Base-by-base conservation (phyloP, 176 grass and related monocot genomes). In the Juncus inflexus region DNA sequence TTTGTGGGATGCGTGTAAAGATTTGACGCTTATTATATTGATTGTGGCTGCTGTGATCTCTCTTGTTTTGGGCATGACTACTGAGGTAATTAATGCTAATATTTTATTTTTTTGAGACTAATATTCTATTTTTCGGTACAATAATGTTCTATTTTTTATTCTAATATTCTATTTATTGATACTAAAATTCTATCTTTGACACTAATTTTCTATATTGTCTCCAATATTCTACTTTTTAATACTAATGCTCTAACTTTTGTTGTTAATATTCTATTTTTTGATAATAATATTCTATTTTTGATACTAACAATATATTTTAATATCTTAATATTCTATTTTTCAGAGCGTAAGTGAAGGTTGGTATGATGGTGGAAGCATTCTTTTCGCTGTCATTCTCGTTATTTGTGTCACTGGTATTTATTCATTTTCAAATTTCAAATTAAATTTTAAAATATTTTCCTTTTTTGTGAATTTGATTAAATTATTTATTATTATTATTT, bases 301-400 rank as follows among this genome's bases (percentile, higher is more conserved):
- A n/a, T n/a, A n/a, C n/a, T n/a, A n/a, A n/a, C n/a, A n/a, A n/a
- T n/a, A n/a, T n/a, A n/a, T n/a, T n/a, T n/a, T n/a, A n/a, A n/a
- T n/a, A n/a, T n/a, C n/a, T n/a, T n/a, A n/a, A 68, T 76, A 2
- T 65, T 49, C 53, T 12, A 57, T 9, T 50, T 3, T 67, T 83
- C 52, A 99, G 88, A 83, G 94, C 61, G 80, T 78, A 50, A 66
- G 87, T 70, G 83, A 99, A 76, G 88, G 94, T 82, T 99, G 88
- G 88, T 99, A 99, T 70, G 94, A 99, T 77, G 94, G 94, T 53
- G 94, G 94, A 73, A 99, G 94, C 65, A 92, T 99, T 68, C 77
- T 90, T 54, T 99, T 99, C 50, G 85, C 94, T 77, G 88, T 99
- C 77, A 68, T 99, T 77, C 83, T 99, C 74, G 94, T 99, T 65